Base-by-base conservation (phyloP, 495 filamentous ascomycete genomes). In the Aspergillus incahuasiensis region DNA sequence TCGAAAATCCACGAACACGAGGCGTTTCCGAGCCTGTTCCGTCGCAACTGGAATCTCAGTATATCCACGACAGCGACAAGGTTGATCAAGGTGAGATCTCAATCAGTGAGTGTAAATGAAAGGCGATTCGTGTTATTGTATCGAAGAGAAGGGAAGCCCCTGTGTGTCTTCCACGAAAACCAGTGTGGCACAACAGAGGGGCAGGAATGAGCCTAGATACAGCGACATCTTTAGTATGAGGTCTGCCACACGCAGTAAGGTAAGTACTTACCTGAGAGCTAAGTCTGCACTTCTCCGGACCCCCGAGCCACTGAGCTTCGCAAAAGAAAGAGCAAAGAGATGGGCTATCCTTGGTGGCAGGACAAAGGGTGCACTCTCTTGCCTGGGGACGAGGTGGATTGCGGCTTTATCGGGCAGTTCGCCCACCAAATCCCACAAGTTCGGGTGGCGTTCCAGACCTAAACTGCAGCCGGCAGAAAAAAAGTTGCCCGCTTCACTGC, bases 401-500 rank as follows among this genome's bases (percentile, higher is more conserved):
- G 64, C 67, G 59, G 60, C 59, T 64, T 57, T 56, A 67, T 66
- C 62, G 57, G 57, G 39, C 54, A 48, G 41, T 58, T 60, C 57
- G 61, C 64, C 64, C 64, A 56, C 64, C 61, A 64, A 63, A 64
- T 64, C 58, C 64, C 67, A 63, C 70, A 71, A 45, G 43, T 74
- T 61, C 66, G 73, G 74, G 41, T 40, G 52, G 15, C 59, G 19
- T 13, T 4, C 28, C 48, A 39, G 49, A 64, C 74, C 74, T 72
- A 16, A 48, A 25, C 44, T 57, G 73, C 70, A 77, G 58, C 35
- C 60, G 68, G 61, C 65, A 49, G 32, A 52, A 48, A 74, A 76
- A 77, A 75, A 74, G 70, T 72, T 69, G 66, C 60, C 67, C 69
- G 67, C 71, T 44, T 57, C 56, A 28, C 25, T 28, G 25, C 25